Conservation (phyloP, 2,329 filamentous ascomycete species). For the Thielaviopsis euricoi region DNA sequence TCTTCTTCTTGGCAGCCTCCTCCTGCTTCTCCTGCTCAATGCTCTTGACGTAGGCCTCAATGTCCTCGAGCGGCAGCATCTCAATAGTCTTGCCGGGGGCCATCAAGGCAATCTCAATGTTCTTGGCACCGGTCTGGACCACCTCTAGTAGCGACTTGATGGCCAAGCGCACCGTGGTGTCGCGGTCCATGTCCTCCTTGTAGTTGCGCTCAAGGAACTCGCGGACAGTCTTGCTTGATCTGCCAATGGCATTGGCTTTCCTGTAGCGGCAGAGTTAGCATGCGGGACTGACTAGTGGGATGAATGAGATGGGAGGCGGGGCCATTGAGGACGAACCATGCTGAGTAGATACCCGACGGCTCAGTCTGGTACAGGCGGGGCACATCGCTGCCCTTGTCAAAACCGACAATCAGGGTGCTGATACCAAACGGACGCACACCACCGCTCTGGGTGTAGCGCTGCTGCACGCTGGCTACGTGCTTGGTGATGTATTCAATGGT, state of each 20-base stretch:
- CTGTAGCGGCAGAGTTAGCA: slow-evolving; percentile 27
- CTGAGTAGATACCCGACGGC: slow-evolving; percentile 97
- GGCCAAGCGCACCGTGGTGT: slow-evolving; percentile 88
- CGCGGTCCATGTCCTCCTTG: slow-evolving; percentile 92
- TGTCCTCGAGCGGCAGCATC: slow-evolving; percentile 88
- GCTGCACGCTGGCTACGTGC: slow-evolving; percentile 93
- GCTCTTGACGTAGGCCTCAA: slow-evolving; percentile 93
- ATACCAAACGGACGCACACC: slow-evolving; percentile 98
- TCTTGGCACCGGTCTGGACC: slow-evolving; percentile 97
- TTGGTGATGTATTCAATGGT: slow-evolving; percentile 99
- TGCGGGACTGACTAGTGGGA: not conserved
- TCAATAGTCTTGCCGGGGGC: slow-evolving; percentile 79
- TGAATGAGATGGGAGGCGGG: not conserved
- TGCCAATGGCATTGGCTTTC: slow-evolving; percentile 98
- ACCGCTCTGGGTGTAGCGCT: slow-evolving; percentile 96
- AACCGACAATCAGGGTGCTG: slow-evolving; percentile 95
- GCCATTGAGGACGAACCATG: slow-evolving; percentile 48
- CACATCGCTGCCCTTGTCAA: slow-evolving; percentile 79
- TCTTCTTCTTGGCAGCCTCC: slow-evolving; percentile 95
- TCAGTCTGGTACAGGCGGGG: slow-evolving; percentile 95
- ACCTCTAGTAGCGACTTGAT: slow-evolving; percentile 98
- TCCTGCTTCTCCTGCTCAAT: slow-evolving; percentile 99
- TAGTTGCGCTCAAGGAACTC: slow-evolving; percentile 98
- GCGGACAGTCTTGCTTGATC: slow-evolving; percentile 96
- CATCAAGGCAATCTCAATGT: slow-evolving; percentile 99